A percentile compares a stretch with the other conserved stretches of the same genome.
Evolutionary conservation across 2,329 filamentous ascomycete genomes (phyloP).

Genomic region (Monosporascus cannonballus): DNA sequence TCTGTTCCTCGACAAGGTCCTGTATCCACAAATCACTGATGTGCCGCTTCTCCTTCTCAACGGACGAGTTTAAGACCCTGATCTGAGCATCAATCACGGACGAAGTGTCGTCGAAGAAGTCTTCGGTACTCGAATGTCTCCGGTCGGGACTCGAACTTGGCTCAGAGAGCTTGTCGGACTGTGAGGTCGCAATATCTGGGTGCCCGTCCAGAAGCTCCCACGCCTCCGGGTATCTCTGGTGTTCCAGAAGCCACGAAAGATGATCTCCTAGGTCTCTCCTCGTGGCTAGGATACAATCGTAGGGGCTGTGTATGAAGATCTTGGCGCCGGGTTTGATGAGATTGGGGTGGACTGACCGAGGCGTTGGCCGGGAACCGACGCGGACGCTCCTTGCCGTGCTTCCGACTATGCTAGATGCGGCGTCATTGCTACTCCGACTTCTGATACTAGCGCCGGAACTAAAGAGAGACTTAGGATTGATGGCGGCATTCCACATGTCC

Average conservation of each 20-base stretch:
- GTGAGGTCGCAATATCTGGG: slow-evolving; percentile 59
- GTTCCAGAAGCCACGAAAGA: slow-evolving; percentile 77
- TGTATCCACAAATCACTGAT: slow-evolving; percentile 93
- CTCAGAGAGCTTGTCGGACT: slow-evolving; percentile 34
- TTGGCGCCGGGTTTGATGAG: slow-evolving; percentile 54
- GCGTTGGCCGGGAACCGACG: slow-evolving; percentile 15
- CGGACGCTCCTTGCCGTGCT: slow-evolving; percentile 32
- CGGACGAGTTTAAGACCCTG: slow-evolving; percentile 53
- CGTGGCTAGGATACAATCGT: slow-evolving; percentile 89
- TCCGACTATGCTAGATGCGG: slow-evolving; percentile 41
- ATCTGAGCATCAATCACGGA: slow-evolving; percentile 57
- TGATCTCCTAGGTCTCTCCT: slow-evolving; percentile 84
- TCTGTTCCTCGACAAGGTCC: slow-evolving; percentile 66
- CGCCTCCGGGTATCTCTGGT: slow-evolving; percentile 72
- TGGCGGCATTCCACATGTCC: slow-evolving; percentile 85
- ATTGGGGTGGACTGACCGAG: slow-evolving; percentile 43
- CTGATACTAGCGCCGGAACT: slow-evolving; percentile 76
- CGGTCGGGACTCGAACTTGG: slow-evolving; percentile 35
- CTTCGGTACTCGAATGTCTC: slow-evolving; percentile 37
- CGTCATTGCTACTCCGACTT: slow-evolving; percentile 56
- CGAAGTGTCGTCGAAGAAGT: slow-evolving; percentile 71
- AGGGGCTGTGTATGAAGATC: slow-evolving; percentile 93
- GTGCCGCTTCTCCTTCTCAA: slow-evolving; percentile 80
- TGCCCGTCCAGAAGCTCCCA: slow-evolving; percentile 88
- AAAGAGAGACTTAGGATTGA: slow-evolving; percentile 82